These are phyloP conservation scores for Hypoxylon subgilvum DNA, from an alignment of 495 filamentous ascomycete genomes.

Conservation along the genomic window DNA sequence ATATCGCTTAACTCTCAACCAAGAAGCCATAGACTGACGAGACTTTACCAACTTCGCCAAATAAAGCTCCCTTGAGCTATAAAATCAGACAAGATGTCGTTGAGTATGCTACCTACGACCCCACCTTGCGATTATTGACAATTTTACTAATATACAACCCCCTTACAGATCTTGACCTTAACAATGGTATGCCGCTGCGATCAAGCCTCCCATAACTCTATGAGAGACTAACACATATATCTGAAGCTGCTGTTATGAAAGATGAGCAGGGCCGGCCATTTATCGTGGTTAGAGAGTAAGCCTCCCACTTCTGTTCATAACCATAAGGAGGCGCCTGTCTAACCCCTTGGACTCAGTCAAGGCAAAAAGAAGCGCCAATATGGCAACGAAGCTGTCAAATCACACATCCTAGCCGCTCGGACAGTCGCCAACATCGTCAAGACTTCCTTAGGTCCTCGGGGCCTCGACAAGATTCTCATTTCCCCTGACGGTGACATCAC, in stretches of 20 bases:
- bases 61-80: slow-evolving; percentile 38
- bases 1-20: not conserved
- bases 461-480: slow-evolving; percentile 98
- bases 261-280: slow-evolving; percentile 98
- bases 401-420: slow-evolving; percentile 93
- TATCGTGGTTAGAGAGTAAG: slow-evolving; percentile 97
- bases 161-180: slow-evolving; percentile 56
- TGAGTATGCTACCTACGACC: slow-evolving; percentile 46
- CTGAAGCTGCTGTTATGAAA: slow-evolving; percentile 61
- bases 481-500: slow-evolving; percentile 99
- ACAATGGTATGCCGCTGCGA: slow-evolving; percentile 51
- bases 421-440: slow-evolving; percentile 98
- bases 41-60: not conserved
- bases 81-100: slow-evolving; percentile 50
- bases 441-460: slow-evolving; percentile 92
- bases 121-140: slow-evolving; percentile 22
- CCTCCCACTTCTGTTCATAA: slow-evolving; percentile 34
- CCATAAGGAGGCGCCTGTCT: not conserved
- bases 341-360: slow-evolving; percentile 65
- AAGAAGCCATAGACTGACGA: not conserved
- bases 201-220: not conserved
- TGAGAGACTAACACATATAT: slow-evolving; percentile 13
- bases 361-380: slow-evolving; percentile 97
- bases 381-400: slow-evolving; percentile 95
- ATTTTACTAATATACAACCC: slow-evolving; percentile 39